Conservation (phyloP, 2,329 filamentous ascomycete species). For the Aspergillus intermedius region DNA sequence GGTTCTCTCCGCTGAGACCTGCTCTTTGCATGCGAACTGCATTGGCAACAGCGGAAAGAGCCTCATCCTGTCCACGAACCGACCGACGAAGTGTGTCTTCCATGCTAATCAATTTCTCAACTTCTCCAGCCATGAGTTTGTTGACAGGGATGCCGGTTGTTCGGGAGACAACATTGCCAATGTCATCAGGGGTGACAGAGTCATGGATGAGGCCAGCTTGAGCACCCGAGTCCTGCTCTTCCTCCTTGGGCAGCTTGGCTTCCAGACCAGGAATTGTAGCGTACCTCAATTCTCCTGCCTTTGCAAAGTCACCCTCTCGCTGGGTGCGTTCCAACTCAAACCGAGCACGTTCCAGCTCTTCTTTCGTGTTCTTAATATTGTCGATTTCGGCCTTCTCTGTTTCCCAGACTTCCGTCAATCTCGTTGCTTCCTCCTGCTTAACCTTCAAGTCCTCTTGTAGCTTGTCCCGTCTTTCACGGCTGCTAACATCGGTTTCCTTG, state of each 20-base stretch:
- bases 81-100: constrained; percentile 79
- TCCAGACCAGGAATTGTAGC: constrained; percentile 78
- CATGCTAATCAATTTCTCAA: constrained; percentile 93
- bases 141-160: constrained; percentile 88
- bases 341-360: constrained; percentile 77
- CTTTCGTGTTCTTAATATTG: constrained; percentile 76
- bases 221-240: constrained; percentile 38
- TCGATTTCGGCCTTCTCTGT: constrained; percentile 82
- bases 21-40: constrained; percentile 91
- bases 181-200: constrained; percentile 90
- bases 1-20: constrained; percentile 83
- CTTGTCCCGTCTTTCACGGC: constrained; percentile 79
- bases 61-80: constrained; percentile 89
- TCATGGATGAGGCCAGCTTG: constrained; percentile 71
- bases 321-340: constrained; percentile 84
- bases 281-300: constrained; percentile 86
- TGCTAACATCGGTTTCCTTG: constrained; percentile 88
- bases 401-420: constrained; percentile 78
- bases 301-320: constrained; percentile 78
- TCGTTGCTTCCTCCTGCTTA: constrained; percentile 69
- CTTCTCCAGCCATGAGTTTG: constrained; percentile 87
- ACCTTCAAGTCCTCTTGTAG: constrained; percentile 69
- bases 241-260: constrained; percentile 69
- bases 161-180: constrained; percentile 82
- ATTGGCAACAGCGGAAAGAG: constrained; percentile 81